phyloP scores from a whole-genome alignment of 768 basidiomycete species.

The Phylloporus arenicola region DNA sequence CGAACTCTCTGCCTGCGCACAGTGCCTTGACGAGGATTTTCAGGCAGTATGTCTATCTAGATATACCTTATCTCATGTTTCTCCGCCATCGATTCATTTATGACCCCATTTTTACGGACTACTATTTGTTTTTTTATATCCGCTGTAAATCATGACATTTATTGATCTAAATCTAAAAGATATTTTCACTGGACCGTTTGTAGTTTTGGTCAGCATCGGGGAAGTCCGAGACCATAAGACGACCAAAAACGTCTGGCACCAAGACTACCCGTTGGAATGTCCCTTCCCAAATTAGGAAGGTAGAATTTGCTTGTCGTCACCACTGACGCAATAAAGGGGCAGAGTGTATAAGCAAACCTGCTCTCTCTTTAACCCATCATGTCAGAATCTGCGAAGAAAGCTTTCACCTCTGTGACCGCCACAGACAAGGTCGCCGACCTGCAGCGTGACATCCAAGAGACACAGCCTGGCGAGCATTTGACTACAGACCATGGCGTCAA shows the following conservation, averaged over 20 bases:
- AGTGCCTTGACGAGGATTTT: conserved; percentile 23
- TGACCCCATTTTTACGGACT: conserved; percentile 11
- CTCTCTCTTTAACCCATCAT: not conserved
- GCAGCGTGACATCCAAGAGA: conserved; percentile 23
- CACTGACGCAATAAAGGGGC: conserved; percentile 23
- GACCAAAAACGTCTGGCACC: too few relatives aligned
- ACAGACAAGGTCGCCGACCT: conserved; percentile 22
- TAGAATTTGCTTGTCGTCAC: conserved; percentile 9
- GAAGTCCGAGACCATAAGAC: too few relatives aligned
- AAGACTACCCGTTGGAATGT: not conserved
- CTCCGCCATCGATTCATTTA: conserved; percentile 2
- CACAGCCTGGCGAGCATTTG: conserved; percentile 20
- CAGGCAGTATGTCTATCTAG: conserved; percentile 16
- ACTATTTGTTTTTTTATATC: conserved; percentile 4
- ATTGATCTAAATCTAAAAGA: conserved; percentile 9
- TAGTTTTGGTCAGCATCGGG: too few relatives aligned
- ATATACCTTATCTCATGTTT: conserved; percentile 4
- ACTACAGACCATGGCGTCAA: conserved; percentile 63
- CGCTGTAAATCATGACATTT: conserved; percentile 2
- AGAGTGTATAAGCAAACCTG: too few relatives aligned
- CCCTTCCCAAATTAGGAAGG: not conserved
- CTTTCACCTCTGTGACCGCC: conserved; percentile 3
- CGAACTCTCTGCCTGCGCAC: conserved; percentile 34
- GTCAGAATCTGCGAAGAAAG: conserved; percentile 14
- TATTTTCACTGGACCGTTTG: not conserved